Evolutionary conservation across 768 basidiomycete species (phyloP).

Genomic region (Suillus decipiens): DNA sequence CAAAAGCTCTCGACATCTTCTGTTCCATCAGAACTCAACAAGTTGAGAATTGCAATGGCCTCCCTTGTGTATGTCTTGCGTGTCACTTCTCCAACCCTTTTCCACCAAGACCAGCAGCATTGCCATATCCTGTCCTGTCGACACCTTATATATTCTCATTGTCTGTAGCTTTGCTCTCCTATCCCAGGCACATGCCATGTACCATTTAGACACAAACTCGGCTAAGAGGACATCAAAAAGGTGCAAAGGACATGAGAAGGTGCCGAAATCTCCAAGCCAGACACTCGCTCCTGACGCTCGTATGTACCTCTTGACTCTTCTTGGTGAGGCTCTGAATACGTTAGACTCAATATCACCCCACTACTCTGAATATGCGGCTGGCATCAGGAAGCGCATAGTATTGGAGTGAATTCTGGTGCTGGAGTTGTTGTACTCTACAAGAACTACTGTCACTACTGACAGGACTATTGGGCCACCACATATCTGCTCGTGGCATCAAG

Average conservation of each 20-base stretch:
- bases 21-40: slow-evolving; percentile 17
- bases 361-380: background rate
- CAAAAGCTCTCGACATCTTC: background rate
- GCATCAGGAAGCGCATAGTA: slow-evolving; percentile 25
- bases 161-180: slow-evolving; percentile 12
- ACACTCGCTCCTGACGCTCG: slow-evolving; percentile 19
- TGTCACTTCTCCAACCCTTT: slow-evolving; percentile 20
- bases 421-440: slow-evolving; percentile 21
- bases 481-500: too few relatives aligned
- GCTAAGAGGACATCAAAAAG: background rate
- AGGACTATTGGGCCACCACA: too few relatives aligned
- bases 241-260: slow-evolving; percentile 6
- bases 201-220: background rate
- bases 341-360: slow-evolving; percentile 17
- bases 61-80: slow-evolving; percentile 26
- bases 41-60: slow-evolving; percentile 20
- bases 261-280: background rate
- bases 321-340: slow-evolving; percentile 21
- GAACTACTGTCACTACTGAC: background rate
- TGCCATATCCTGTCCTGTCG: slow-evolving; percentile 23
- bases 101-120: slow-evolving; percentile 17
- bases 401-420: slow-evolving; percentile 30
- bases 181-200: background rate
- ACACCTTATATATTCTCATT: slow-evolving; percentile 22
- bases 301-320: slow-evolving; percentile 26